These are phyloP conservation scores for Didymella segeticola DNA, from an alignment of 2,329 filamentous ascomycete genomes.

Conservation along the genomic window DNA sequence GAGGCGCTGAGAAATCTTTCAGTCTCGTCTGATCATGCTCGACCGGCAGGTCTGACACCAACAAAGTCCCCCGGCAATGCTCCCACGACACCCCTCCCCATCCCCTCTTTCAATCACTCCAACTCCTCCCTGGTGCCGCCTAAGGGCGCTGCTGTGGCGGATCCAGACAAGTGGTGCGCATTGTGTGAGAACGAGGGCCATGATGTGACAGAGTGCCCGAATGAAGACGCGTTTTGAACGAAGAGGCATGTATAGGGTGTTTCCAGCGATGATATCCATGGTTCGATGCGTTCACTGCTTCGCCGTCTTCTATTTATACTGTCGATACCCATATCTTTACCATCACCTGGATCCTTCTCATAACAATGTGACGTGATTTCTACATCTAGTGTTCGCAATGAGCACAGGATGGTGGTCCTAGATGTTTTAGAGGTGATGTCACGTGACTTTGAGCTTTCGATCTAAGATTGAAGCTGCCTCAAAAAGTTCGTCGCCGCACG, in stretches of 20 bases:
- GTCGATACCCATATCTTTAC: conserved; percentile 10
- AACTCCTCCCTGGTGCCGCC: conserved; percentile 42
- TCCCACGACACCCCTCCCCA: conserved; percentile 44
- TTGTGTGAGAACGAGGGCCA: conserved; percentile 96
- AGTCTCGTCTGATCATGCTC: conserved; percentile 39
- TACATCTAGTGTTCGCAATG: no score
- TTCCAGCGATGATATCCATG: conserved; percentile 16
- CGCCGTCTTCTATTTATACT: conserved; percentile 10
- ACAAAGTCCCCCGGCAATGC: conserved; percentile 45
- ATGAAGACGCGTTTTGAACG: conserved; percentile 73
- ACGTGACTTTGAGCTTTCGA: conserved; percentile 5
- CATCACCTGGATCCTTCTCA: neutral
- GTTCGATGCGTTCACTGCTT: conserved; percentile 1
- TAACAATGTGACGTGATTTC: neutral
- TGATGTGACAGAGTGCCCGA: conserved; percentile 92
- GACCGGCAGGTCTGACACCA: conserved; percentile 38
- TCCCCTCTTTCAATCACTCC: conserved; percentile 38
- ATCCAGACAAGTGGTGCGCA: conserved; percentile 94
- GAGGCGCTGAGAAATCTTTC: conserved; percentile 44
- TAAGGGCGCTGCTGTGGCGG: conserved; percentile 51
- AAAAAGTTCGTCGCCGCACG: conserved; percentile 25
- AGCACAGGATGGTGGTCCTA: neutral
- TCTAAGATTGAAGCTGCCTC: conserved; percentile 11
- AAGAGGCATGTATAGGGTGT: neutral
- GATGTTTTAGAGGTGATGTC: no score